Evolutionary conservation across 208 protist genomes (phyloP).

Genomic region (Wallacemonas sp.): DNA sequence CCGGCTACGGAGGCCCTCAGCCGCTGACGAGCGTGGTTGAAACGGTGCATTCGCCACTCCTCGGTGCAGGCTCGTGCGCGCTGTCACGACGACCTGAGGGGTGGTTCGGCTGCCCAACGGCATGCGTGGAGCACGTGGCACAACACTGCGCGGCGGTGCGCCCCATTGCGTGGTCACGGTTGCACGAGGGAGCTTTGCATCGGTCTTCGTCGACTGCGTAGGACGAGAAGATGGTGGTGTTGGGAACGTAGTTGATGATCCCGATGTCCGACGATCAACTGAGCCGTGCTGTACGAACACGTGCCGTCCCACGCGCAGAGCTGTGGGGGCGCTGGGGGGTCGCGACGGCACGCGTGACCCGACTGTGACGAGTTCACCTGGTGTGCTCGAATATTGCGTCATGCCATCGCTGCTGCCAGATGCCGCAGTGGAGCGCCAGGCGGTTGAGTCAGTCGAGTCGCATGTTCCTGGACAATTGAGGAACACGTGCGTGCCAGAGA

Average conservation of each 20-base stretch:
- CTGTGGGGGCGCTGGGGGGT: not conserved
- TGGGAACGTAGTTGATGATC: no score
- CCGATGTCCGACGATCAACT: no score
- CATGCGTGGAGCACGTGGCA: not conserved
- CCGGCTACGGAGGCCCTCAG: no score
- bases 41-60: no score
- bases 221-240: not conserved
- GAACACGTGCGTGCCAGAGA: not conserved
- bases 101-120: not conserved
- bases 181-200: no score
- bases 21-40: no score
- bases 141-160: no score
- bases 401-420: not conserved
- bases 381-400: not conserved
- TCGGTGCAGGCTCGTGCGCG: not conserved
- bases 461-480: no score
- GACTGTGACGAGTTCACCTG: not conserved
- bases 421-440: no score
- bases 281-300: not conserved
- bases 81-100: not conserved
- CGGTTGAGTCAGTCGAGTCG: no score
- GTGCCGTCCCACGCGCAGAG: not conserved
- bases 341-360: not conserved
- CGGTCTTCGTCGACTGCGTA: not conserved
- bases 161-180: no score